Evolutionary conservation across 1,284 basidiomycete species (phyloP).

Genomic region (Rhodotorula sp.): DNA sequence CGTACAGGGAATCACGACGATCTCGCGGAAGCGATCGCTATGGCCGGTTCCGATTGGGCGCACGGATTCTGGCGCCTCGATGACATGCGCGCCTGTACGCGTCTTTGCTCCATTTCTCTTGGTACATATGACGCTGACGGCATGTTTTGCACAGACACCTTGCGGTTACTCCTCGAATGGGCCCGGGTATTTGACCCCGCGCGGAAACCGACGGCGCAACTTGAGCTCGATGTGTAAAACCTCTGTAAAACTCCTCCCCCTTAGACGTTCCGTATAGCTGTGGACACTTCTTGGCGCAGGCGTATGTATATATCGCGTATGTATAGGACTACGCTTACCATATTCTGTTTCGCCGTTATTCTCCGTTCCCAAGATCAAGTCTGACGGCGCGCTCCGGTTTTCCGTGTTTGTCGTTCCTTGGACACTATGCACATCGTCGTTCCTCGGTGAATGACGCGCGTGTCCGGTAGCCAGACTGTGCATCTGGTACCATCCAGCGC

Average conservation of each 20-base stretch:
- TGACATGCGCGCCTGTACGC: conserved; percentile 53
- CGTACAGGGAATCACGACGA: conserved; percentile 49
- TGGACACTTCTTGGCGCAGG: no score
- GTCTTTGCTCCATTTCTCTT: background rate
- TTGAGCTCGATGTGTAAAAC: background rate
- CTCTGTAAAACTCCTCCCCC: background rate
- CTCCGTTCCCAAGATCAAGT: no score
- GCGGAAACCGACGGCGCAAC: background rate
- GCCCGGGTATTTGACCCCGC: conserved; percentile 39
- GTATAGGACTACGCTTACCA: no score
- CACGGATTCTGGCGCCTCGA: conserved; percentile 54
- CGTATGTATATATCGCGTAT: no score
- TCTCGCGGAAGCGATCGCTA: conserved; percentile 52
- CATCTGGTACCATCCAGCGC: no score
- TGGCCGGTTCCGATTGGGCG: conserved; percentile 51
- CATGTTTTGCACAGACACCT: background rate
- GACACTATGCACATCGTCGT: no score
- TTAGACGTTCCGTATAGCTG: no score
- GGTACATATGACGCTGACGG: background rate
- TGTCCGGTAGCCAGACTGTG: no score
- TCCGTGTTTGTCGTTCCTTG: no score
- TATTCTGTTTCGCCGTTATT: no score
- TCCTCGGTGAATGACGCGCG: no score
- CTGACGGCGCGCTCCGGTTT: no score
- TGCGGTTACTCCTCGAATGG: conserved; percentile 31